Percentiles rank a stretch among this genome's conserved stretches.
Conservation (phyloP, 2,329 filamentous ascomycete genomes). For the Blumeriella jaapii region DNA sequence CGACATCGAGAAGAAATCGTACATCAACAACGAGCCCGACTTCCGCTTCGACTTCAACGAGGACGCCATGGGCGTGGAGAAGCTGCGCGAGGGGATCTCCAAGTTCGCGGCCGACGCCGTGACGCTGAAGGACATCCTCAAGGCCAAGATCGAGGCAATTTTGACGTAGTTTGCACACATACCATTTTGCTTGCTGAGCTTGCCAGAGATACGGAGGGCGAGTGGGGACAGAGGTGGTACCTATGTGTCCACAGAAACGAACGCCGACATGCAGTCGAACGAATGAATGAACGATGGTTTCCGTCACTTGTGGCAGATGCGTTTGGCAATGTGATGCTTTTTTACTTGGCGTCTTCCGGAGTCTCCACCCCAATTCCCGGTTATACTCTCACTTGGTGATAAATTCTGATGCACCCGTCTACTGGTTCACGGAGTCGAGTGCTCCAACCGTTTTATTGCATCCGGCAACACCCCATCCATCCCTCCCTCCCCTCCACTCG, state of each 20-base stretch:
- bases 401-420: too few species aligned
- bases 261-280: constrained; percentile 4
- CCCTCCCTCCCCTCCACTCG: background rate
- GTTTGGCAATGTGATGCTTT: too few species aligned
- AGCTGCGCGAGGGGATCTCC: constrained; percentile 98
- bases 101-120: constrained; percentile 96
- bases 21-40: constrained; percentile 75
- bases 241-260: constrained; percentile 1
- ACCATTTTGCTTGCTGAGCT: background rate
- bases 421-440: too few species aligned
- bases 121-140: constrained; percentile 85
- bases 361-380: too few species aligned
- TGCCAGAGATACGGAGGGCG: background rate
- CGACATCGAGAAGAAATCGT: constrained; percentile 77
- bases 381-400: too few species aligned
- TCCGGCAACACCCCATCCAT: background rate
- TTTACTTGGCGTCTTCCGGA: too few species aligned
- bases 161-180: background rate
- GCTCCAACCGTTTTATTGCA: too few species aligned
- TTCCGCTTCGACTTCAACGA: constrained; percentile 99
- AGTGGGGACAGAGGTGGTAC: background rate
- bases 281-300: constrained; percentile 3
- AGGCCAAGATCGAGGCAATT: constrained; percentile 57
- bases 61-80: constrained; percentile 98
- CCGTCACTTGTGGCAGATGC: too few species aligned